These are phyloP conservation scores for Fusarium buxicola DNA, from an alignment of 2,329 filamentous ascomycete genomes.

Conservation along the genomic window DNA sequence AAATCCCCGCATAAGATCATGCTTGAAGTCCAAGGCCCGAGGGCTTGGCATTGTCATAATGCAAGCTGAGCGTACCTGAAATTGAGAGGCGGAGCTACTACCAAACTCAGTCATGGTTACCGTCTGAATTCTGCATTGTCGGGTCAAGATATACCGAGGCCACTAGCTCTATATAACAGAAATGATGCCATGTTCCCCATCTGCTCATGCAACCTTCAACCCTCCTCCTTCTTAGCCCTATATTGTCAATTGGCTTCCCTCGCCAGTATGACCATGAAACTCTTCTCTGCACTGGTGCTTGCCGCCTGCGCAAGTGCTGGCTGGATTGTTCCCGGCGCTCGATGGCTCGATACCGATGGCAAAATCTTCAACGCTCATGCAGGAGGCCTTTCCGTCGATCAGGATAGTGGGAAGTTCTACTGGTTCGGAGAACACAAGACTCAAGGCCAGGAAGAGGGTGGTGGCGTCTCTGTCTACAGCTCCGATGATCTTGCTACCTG, in stretches of 20 bases:
- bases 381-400: constrained; percentile 65
- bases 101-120: constrained; percentile 8
- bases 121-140: constrained; percentile 1
- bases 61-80: not conserved
- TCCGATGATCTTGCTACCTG: constrained; percentile 71
- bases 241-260: not conserved
- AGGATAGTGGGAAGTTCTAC: constrained; percentile 66
- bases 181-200: not conserved
- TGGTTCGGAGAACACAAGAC: constrained; percentile 73
- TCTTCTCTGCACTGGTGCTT: constrained; percentile 18
- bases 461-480: constrained; percentile 70
- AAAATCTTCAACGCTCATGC: constrained; percentile 72
- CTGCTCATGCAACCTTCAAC: not conserved
- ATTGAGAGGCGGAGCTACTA: constrained; percentile 4
- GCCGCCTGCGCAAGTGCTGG: constrained; percentile 35
- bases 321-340: constrained; percentile 71
- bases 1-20: constrained; percentile 3
- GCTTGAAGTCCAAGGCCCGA: not conserved
- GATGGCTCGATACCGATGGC: constrained; percentile 71
- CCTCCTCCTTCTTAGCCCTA: not conserved
- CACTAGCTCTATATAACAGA: constrained; percentile 16
- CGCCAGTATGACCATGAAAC: not conserved
- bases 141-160: constrained; percentile 26
- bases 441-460: constrained; percentile 68
- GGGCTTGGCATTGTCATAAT: constrained; percentile 1